Percentiles rank a stretch among this genome's conserved stretches.
Conservation (phyloP, 2,329 filamentous ascomycete genomes). For the Verticillium zaregamsianum region DNA sequence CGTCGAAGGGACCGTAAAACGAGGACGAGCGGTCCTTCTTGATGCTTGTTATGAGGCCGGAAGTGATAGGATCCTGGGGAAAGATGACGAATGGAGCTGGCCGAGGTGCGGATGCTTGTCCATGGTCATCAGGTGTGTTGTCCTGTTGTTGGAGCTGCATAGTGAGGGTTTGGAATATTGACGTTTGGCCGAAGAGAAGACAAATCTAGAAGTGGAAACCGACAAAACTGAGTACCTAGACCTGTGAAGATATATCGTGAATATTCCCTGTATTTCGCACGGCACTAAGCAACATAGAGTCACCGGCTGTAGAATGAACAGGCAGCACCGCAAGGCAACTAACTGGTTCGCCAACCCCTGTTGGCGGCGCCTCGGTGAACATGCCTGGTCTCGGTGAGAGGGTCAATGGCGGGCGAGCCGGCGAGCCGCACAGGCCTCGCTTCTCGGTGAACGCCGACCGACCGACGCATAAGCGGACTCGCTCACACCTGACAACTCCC, state of each 20-base stretch:
- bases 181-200: conserved; percentile 19
- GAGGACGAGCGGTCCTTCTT: not conserved
- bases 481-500: not conserved
- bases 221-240: no score
- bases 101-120: not conserved
- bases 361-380: not conserved
- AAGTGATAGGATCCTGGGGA: not conserved
- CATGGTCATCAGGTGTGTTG: not conserved
- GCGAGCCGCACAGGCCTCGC: not conserved
- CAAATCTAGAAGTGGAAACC: no score
- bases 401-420: not conserved
- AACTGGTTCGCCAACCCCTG: not conserved
- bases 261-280: no score
- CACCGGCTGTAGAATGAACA: not conserved
- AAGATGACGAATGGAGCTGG: not conserved
- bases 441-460: not conserved
- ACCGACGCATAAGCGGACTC: not conserved
- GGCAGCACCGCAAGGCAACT: not conserved
- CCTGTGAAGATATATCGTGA: no score
- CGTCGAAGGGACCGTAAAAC: not conserved
- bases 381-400: not conserved
- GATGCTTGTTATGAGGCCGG: conserved; percentile 1
- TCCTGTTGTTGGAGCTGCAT: not conserved
- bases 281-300: conserved; percentile 10
- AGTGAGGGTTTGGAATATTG: not conserved